Evolutionary conservation across 208 protist genomes (phyloP).

Genomic region (Trypanosoma avium): DNA sequence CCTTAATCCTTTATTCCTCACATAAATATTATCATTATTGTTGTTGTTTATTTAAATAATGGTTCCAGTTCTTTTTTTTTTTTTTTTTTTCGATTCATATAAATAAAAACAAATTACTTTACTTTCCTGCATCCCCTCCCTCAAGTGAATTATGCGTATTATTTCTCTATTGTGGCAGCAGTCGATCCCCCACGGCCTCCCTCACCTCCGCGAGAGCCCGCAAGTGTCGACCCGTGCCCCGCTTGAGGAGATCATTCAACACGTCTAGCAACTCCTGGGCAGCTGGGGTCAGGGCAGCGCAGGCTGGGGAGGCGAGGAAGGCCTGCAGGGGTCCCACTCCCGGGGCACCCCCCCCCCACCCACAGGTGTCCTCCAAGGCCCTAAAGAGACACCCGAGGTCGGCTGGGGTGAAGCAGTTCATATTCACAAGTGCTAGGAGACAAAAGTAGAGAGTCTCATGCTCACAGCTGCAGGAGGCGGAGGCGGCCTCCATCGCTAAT

Average conservation of each 20-base stretch:
- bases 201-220: conserved; percentile 10
- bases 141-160: background rate
- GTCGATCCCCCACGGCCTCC: background rate
- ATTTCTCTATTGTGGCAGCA: background rate
- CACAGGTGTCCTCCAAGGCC: background rate
- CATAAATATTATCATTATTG: background rate
- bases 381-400: conserved; percentile 11
- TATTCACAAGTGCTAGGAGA: conserved; percentile 15
- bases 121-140: background rate
- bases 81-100: background rate
- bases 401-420: conserved; percentile 11
- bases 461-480: background rate
- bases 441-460: conserved; percentile 21
- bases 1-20: background rate
- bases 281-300: background rate
- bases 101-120: background rate
- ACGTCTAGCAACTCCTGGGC: conserved; percentile 18
- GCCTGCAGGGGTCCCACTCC: no score
- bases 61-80: background rate
- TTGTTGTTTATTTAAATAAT: background rate
- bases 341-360: no score
- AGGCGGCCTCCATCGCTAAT: conserved; percentile 4
- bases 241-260: background rate
- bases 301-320: conserved; percentile 2
- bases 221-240: conserved; percentile 1